phyloP scores from a whole-genome alignment of 805 yeast genomes.

The Starmerella vitae region DNA sequence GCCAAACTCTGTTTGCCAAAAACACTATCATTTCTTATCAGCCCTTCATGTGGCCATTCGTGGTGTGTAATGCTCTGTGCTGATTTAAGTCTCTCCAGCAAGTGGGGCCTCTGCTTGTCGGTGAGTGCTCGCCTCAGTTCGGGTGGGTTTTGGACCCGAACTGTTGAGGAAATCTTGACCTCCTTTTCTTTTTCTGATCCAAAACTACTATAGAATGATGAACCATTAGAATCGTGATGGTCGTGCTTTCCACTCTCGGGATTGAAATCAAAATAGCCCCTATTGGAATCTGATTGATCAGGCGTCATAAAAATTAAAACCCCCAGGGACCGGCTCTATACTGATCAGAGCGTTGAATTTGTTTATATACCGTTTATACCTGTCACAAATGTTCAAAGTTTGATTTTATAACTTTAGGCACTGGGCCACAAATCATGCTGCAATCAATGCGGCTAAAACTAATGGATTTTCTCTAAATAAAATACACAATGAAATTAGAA shows the following conservation, averaged over 20 bases:
- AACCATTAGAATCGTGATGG: not conserved
- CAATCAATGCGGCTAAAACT: no score
- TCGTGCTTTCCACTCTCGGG: not conserved
- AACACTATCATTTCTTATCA: not conserved
- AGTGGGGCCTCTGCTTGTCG: not conserved
- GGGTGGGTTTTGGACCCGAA: not conserved
- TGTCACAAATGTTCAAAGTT: no score
- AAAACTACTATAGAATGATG: not conserved
- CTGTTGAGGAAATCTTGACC: not conserved
- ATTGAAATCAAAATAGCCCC: conserved; percentile 1
- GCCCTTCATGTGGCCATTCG: not conserved
- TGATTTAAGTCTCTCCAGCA: not conserved
- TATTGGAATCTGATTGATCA: not conserved
- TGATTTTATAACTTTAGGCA: no score
- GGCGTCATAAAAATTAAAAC: no score
- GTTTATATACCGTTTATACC: no score
- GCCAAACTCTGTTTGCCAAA: conserved; percentile 8
- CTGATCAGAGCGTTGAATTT: no score
- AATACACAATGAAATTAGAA: no score
- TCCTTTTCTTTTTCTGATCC: not conserved
- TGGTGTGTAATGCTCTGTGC: not conserved
- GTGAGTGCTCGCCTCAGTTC: not conserved
- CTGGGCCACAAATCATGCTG: no score
- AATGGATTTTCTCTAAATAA: no score
- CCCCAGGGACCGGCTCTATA: no score